Conservation (phyloP, 495 filamentous ascomycete species). For the Penicillium herquei region DNA sequence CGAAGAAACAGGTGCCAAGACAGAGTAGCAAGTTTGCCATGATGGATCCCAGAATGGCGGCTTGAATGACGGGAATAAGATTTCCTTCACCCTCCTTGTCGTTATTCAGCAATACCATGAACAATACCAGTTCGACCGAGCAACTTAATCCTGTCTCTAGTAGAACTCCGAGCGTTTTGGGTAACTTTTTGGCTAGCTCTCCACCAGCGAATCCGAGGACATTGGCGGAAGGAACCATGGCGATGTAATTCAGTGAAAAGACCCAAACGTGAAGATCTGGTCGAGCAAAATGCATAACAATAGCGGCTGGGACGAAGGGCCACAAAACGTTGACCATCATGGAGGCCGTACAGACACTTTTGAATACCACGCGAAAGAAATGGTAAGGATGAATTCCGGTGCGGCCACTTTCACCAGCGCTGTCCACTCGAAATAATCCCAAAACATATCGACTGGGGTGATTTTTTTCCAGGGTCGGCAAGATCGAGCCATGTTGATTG, state of each 20-base stretch:
- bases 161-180: conserved; percentile 74
- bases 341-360: conserved; percentile 54
- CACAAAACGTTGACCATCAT: conserved; percentile 68
- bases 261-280: conserved; percentile 61
- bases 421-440: conserved; percentile 46
- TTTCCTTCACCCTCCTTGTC: conserved; percentile 32
- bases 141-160: conserved; percentile 75
- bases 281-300: conserved; percentile 61
- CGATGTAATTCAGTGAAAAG: conserved; percentile 71
- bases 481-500: conserved; percentile 13
- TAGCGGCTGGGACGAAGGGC: conserved; percentile 70
- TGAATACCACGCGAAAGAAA: conserved; percentile 60
- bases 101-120: conserved; percentile 64
- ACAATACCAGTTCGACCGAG: conserved; percentile 78
- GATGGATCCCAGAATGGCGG: conserved; percentile 79
- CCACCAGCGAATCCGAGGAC: conserved; percentile 82
- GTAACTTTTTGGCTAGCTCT: conserved; percentile 75
- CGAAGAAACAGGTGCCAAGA: conserved; percentile 74
- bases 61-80: conserved; percentile 71
- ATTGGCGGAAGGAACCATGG: conserved; percentile 88
- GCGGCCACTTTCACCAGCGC: conserved; percentile 65
- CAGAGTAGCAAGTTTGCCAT: conserved; percentile 76
- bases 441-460: conserved; percentile 16
- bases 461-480: conserved; percentile 31
- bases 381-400: conserved; percentile 58